Percentiles rank a stretch among this genome's conserved stretches.
Evolutionary conservation across 2,329 filamentous ascomycete genomes (phyloP).

Genomic region (Trichophyton benhamiae): DNA sequence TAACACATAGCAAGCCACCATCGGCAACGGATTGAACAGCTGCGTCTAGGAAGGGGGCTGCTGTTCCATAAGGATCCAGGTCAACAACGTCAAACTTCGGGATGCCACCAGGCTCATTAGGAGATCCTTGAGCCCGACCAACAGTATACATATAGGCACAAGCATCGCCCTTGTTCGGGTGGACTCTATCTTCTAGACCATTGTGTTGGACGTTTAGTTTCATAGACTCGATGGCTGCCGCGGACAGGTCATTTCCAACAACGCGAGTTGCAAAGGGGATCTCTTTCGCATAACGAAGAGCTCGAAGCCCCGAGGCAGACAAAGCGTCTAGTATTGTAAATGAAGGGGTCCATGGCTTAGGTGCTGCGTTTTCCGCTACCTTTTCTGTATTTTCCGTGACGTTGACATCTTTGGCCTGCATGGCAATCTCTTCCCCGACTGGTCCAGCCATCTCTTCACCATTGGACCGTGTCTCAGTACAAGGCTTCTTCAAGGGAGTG

Average conservation of each 20-base stretch:
- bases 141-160: conserved; percentile 79
- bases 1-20: conserved; percentile 84
- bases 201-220: conserved; percentile 78
- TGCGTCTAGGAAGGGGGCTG: conserved; percentile 81
- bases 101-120: conserved; percentile 21
- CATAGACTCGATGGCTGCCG: conserved; percentile 66
- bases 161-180: conserved; percentile 67
- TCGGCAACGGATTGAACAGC: conserved; percentile 78
- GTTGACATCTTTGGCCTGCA: neutral
- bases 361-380: neutral
- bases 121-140: conserved; percentile 35
- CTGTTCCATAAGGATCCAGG: conserved; percentile 89
- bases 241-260: conserved; percentile 80
- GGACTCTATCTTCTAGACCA: conserved; percentile 56
- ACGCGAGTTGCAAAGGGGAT: conserved; percentile 71
- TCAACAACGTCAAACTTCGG: conserved; percentile 85
- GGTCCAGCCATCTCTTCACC: conserved; percentile 4
- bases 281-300: conserved; percentile 81
- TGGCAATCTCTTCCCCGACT: conserved; percentile 1
- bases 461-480: neutral
- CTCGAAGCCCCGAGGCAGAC: conserved; percentile 83
- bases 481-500: neutral
- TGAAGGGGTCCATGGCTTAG: conserved; percentile 25
- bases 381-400: conserved; percentile 5
- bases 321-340: conserved; percentile 91